Evolutionary conservation across 2,329 filamentous ascomycete species (phyloP).

Genomic region (Pochonia chlamydosporia): DNA sequence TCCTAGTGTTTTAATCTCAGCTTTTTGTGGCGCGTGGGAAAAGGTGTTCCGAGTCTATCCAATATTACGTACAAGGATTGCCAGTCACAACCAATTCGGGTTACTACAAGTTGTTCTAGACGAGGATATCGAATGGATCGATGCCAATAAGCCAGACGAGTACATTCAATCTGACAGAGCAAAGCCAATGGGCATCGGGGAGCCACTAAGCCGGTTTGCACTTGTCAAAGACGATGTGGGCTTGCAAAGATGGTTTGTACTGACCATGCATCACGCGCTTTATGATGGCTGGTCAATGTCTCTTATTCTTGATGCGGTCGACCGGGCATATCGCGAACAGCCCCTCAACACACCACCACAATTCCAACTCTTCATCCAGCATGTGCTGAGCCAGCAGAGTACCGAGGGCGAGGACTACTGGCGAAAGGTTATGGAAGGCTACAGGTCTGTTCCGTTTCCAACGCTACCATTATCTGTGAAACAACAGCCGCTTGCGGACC

Average conservation of each 20-base stretch:
- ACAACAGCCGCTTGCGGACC: slow-evolving; percentile 40
- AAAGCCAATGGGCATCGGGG: slow-evolving; percentile 31
- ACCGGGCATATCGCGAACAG: slow-evolving; percentile 1
- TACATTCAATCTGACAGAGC: slow-evolving; percentile 31
- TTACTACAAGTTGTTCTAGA: slow-evolving; percentile 38
- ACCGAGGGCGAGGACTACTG: slow-evolving; percentile 34
- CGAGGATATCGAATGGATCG: slow-evolving; percentile 23
- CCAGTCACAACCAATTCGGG: slow-evolving; percentile 33
- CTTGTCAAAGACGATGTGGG: slow-evolving; percentile 24
- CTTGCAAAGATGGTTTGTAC: slow-evolving; percentile 32
- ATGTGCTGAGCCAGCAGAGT: slow-evolving; percentile 31
- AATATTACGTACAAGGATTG: slow-evolving; percentile 40
- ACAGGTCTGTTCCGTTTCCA: slow-evolving; percentile 34
- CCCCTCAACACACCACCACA: slow-evolving; percentile 1
- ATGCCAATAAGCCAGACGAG: slow-evolving; percentile 19
- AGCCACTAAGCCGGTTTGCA: slow-evolving; percentile 33
- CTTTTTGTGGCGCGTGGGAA: slow-evolving; percentile 13
- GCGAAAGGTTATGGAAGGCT: slow-evolving; percentile 33
- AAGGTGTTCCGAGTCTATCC: neutral
- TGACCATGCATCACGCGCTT: slow-evolving; percentile 39
- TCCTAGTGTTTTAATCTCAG: slow-evolving; percentile 1
- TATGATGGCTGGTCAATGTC: slow-evolving; percentile 45
- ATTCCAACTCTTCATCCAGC: slow-evolving; percentile 39
- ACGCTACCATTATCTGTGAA: slow-evolving; percentile 31
- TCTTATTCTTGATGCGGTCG: slow-evolving; percentile 31